Conservation (phyloP, 306 rosid genomes). For the Astragalus membranaceus region DNA sequence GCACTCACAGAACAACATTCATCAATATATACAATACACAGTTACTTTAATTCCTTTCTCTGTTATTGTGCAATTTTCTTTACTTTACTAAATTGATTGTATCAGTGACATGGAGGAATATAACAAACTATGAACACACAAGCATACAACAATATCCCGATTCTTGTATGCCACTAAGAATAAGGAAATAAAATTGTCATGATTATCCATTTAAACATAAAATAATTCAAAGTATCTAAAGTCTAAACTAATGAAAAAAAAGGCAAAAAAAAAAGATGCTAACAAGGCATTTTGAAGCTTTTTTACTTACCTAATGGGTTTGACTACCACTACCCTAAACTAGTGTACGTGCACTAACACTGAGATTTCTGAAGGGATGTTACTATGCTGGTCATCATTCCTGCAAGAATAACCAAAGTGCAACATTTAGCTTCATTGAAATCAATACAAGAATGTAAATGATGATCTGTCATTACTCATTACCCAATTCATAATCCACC, state of each 20-base stretch:
- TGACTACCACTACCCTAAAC: no score
- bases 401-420: background rate
- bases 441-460: background rate
- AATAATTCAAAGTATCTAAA: background rate
- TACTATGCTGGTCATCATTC: background rate
- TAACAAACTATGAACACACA: background rate
- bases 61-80: no score
- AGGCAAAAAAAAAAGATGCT: background rate
- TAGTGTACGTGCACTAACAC: no score
- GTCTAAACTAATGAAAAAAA: background rate
- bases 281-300: no score
- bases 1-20: no score
- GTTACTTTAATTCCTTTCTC: no score
- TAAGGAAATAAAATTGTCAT: background rate
- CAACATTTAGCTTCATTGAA: background rate
- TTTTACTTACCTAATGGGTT: background rate
- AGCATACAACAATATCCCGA: background rate
- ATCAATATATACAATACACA: no score
- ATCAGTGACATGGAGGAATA: no score
- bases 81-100: no score
- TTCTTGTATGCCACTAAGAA: background rate
- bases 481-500: no score
- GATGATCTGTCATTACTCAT: no score
- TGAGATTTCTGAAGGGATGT: background rate
- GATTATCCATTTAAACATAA: background rate